These are phyloP conservation scores for Thuja plicata DNA, from an alignment of 83 land plant species.

Conservation along the genomic window DNA sequence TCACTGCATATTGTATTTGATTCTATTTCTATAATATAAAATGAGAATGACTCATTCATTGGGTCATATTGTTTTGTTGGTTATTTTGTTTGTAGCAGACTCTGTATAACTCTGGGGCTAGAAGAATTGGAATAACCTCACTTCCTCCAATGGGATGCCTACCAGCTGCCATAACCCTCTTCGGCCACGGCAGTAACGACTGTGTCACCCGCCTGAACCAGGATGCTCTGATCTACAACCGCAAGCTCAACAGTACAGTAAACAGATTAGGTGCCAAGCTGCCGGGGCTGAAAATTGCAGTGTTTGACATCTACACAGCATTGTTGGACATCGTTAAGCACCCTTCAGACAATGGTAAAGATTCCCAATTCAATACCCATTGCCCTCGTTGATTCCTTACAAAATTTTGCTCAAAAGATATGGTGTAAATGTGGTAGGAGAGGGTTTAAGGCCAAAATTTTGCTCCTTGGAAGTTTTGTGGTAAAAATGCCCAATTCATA, in stretches of 20 bases:
- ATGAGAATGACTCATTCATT: no score
- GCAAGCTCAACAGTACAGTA: conserved; percentile 48
- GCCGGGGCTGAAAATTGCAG: conserved; percentile 45
- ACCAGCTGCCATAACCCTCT: conserved; percentile 68
- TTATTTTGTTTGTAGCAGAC: conserved; percentile 22
- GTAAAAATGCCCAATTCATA: no score
- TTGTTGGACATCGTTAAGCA: conserved; percentile 54
- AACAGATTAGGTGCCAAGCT: conserved; percentile 21
- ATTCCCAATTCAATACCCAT: background rate
- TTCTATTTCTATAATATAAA: no score
- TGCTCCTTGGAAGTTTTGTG: no score
- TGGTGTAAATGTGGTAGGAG: background rate
- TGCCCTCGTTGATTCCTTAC: background rate
- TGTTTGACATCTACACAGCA: conserved; percentile 69
- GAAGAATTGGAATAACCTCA: conserved; percentile 66
- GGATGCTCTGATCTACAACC: conserved; percentile 53
- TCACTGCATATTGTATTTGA: no score
- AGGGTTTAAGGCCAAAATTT: no score
- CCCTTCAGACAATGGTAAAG: conserved; percentile 57
- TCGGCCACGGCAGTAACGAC: conserved; percentile 36
- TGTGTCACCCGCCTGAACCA: conserved; percentile 56
- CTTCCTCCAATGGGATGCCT: conserved; percentile 76
- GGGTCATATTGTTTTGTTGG: no score
- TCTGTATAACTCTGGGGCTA: conserved; percentile 58
- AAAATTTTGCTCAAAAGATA: background rate